Conservation (phyloP, 2,329 filamentous ascomycete genomes). For the Microsporum audouinii region DNA sequence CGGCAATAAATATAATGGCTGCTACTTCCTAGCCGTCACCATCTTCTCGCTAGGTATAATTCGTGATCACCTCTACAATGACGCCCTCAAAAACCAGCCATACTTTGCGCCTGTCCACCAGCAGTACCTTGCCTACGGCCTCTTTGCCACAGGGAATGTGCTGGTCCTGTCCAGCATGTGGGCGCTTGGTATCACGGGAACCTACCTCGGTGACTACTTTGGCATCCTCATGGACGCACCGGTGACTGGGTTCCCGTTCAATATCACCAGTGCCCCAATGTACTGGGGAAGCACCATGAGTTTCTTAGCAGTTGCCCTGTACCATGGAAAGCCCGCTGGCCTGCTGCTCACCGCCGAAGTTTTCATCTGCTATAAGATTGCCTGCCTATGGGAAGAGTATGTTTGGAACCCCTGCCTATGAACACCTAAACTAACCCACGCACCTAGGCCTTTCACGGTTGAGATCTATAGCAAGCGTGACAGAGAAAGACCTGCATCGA, state of each 20-base stretch:
- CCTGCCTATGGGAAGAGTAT: conserved; percentile 72
- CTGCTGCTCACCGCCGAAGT: conserved; percentile 65
- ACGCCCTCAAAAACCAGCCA: conserved; percentile 65
- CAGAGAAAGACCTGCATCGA: conserved; percentile 30
- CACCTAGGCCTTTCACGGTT: conserved; percentile 63
- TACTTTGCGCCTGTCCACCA: conserved; percentile 60
- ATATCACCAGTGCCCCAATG: conserved; percentile 82
- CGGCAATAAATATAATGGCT: conserved; percentile 65
- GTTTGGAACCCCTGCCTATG: conserved; percentile 16
- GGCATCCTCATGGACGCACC: conserved; percentile 94
- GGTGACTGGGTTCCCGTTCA: conserved; percentile 94
- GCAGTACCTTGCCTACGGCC: conserved; percentile 53
- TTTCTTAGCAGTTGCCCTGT: conserved; percentile 77
- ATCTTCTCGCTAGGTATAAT: conserved; percentile 90
- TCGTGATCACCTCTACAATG: conserved; percentile 79
- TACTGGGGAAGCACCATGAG: conserved; percentile 89
- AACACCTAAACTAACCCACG: neutral
- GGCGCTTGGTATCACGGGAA: conserved; percentile 85
- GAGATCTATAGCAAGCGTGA: conserved; percentile 75
- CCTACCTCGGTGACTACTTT: conserved; percentile 96
- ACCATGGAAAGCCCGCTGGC: conserved; percentile 79
- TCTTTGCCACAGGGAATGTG: conserved; percentile 66
- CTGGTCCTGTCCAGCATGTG: conserved; percentile 84
- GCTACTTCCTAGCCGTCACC: conserved; percentile 75
- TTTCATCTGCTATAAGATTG: conserved; percentile 64